These are phyloP conservation scores for Pseudogymnoascus sp. DNA, from an alignment of 2,329 filamentous ascomycete genomes.

Conservation along the genomic window DNA sequence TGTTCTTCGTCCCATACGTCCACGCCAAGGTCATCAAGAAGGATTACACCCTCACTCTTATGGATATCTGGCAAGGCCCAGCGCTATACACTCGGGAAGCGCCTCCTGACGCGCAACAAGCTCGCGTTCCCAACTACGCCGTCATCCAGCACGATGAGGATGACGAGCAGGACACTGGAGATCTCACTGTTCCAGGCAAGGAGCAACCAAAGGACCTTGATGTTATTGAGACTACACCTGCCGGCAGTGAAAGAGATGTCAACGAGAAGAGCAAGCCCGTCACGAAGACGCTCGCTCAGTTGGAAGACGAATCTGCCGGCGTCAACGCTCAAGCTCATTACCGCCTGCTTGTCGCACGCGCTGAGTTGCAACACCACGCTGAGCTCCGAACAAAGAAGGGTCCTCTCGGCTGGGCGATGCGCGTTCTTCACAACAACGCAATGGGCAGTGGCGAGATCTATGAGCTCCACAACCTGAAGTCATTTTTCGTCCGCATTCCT, in stretches of 20 bases:
- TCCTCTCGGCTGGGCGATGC: conserved; percentile 77
- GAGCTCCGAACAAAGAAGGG: conserved; percentile 54
- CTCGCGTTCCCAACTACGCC: conserved; percentile 64
- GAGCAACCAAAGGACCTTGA: conserved; percentile 25
- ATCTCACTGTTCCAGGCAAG: conserved; percentile 25
- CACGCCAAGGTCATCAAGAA: conserved; percentile 60
- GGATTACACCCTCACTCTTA: conserved; percentile 57
- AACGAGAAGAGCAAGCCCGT: conserved; percentile 37
- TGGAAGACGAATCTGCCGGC: neutral
- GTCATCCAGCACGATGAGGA: conserved; percentile 60
- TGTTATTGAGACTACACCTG: conserved; percentile 23
- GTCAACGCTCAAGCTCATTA: conserved; percentile 45
- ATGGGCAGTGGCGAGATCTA: conserved; percentile 66
- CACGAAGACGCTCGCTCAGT: conserved; percentile 33
- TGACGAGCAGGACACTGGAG: conserved; percentile 31
- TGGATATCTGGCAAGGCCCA: conserved; percentile 53
- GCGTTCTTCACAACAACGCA: conserved; percentile 63
- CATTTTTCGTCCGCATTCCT: conserved; percentile 55
- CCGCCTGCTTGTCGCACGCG: conserved; percentile 51
- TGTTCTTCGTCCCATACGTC: conserved; percentile 69
- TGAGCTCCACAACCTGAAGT: conserved; percentile 62
- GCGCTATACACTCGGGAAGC: conserved; percentile 52
- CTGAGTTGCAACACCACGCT: conserved; percentile 49
- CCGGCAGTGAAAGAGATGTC: conserved; percentile 15
- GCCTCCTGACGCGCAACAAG: conserved; percentile 42